A percentile compares a stretch with the other conserved stretches of the same genome.
Conservation (phyloP, 1,139 yeast genomes). For the Pichia sp. region DNA sequence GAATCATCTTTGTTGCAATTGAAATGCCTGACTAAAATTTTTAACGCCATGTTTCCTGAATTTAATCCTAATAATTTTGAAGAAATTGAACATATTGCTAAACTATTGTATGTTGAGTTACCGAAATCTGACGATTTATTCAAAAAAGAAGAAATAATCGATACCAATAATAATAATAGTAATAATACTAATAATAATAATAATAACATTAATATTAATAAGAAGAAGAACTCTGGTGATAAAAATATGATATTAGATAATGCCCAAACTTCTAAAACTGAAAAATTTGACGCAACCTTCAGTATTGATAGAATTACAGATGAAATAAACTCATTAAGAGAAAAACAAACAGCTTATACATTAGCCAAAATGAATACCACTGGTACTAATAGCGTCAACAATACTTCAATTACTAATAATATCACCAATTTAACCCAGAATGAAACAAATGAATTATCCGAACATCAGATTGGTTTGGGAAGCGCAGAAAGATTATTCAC, state of each 20-base stretch:
- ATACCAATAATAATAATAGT: neutral
- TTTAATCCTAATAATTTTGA: conserved; percentile 32
- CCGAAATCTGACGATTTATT: conserved; percentile 16
- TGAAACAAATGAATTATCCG: neutral
- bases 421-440: neutral
- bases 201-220: too few relatives aligned
- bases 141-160: neutral
- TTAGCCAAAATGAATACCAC: neutral
- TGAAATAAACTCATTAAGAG: neutral
- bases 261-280: conserved; percentile 17
- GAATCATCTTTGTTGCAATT: conserved; percentile 29
- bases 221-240: neutral
- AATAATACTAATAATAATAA: neutral
- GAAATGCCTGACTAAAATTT: conserved; percentile 29
- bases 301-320: neutral
- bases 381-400: neutral
- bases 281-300: conserved; percentile 20
- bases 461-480: conserved; percentile 9
- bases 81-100: conserved; percentile 30
- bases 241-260: neutral
- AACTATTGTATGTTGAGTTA: conserved; percentile 28
- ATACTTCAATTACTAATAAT: neutral
- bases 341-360: neutral
- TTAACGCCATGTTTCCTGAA: conserved; percentile 33
- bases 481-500: conserved; percentile 32